A percentile compares a stretch with the other conserved stretches of the same genome.
Conservation (phyloP, 495 filamentous ascomycete genomes). For the Neurospora intermedia region DNA sequence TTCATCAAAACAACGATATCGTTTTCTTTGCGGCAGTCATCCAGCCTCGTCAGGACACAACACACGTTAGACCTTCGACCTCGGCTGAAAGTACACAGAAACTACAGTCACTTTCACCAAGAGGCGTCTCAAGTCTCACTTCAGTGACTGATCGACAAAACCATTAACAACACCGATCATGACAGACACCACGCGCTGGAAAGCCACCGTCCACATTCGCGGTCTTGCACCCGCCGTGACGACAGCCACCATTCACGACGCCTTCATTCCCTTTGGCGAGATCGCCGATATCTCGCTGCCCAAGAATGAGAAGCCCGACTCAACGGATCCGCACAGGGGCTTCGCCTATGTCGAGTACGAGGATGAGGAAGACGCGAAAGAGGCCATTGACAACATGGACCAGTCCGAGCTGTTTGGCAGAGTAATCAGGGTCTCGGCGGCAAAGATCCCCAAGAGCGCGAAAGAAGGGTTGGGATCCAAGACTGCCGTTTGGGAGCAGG, state of each 20-base stretch:
- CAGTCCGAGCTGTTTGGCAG: conserved; percentile 90
- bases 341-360: conserved; percentile 98
- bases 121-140: background rate
- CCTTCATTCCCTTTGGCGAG: conserved; percentile 94
- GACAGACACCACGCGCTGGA: conserved; percentile 75
- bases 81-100: background rate
- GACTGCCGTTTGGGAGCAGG: conserved; percentile 98
- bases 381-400: conserved; percentile 99
- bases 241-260: conserved; percentile 62
- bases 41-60: background rate
- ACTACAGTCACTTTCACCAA: background rate
- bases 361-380: conserved; percentile 70
- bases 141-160: background rate
- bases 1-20: background rate
- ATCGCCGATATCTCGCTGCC: conserved; percentile 83
- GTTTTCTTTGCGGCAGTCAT: background rate
- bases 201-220: conserved; percentile 83
- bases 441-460: conserved; percentile 84
- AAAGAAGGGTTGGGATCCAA: conserved; percentile 82
- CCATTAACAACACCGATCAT: conserved; percentile 34
- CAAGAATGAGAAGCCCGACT: conserved; percentile 61
- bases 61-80: background rate
- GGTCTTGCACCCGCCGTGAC: conserved; percentile 76
- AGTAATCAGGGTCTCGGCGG: conserved; percentile 81
- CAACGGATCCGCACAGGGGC: conserved; percentile 68